Evolutionary conservation across 306 rosid genomes (phyloP).

Genomic region (Dryas drummondii): DNA sequence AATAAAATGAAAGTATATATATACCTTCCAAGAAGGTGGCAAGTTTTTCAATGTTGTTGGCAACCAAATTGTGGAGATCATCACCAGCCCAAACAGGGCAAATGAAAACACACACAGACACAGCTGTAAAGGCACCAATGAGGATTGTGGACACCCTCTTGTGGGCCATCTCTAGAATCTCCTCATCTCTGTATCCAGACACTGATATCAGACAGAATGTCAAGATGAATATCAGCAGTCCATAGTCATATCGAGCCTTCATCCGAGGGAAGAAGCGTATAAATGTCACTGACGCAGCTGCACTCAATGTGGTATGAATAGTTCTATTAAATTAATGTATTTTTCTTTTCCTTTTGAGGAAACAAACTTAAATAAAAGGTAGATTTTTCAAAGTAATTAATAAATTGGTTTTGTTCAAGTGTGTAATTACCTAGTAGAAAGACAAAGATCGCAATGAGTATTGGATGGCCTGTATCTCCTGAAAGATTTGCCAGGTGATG

Average conservation of each 20-base stretch:
- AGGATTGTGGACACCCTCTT: slow-evolving; percentile 39
- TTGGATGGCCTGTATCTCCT: slow-evolving; percentile 27
- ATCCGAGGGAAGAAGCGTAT: slow-evolving; percentile 44
- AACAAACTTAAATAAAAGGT: too few relatives aligned
- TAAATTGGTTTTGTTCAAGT: neutral
- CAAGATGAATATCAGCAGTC: slow-evolving; percentile 47
- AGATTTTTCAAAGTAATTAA: neutral
- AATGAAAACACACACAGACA: slow-evolving; percentile 35
- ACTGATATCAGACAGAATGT: slow-evolving; percentile 49
- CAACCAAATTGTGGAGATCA: slow-evolving; percentile 47
- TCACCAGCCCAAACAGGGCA: slow-evolving; percentile 52
- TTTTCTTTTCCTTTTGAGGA: too few relatives aligned
- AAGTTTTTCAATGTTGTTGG: slow-evolving; percentile 39
- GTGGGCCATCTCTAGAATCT: slow-evolving; percentile 35
- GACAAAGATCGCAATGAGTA: slow-evolving; percentile 22
- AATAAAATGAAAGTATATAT: neutral
- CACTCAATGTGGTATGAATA: neutral
- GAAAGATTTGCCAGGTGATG: slow-evolving; percentile 28
- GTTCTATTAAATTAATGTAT: too few relatives aligned
- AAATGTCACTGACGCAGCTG: slow-evolving; percentile 43
- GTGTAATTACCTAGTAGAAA: slow-evolving; percentile 23
- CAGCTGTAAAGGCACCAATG: slow-evolving; percentile 30
- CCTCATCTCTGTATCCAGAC: slow-evolving; percentile 35
- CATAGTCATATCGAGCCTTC: slow-evolving; percentile 57
- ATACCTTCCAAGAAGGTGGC: slow-evolving; percentile 44